Evolutionary conservation across 139 green algal species (phyloP).

Genomic region (Chlamydomonas sphaeroides): DNA sequence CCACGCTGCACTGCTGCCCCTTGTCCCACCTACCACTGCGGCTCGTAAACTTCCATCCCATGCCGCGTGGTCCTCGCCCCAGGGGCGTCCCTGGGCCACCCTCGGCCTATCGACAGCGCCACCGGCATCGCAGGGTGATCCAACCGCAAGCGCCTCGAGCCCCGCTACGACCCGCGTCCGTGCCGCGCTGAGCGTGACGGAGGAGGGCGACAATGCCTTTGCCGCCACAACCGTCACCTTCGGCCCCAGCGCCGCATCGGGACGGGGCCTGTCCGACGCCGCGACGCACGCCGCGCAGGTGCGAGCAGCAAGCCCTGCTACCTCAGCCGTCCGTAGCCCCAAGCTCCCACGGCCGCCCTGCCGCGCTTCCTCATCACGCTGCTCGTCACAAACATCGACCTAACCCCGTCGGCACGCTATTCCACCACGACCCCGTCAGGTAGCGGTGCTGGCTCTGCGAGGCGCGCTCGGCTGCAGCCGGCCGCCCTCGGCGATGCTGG

Average conservation of each 20-base stretch:
- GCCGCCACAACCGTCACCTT: conserved; percentile 1
- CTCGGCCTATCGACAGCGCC: no score
- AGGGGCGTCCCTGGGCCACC: no score
- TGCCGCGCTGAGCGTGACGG: no score
- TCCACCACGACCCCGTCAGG: no score
- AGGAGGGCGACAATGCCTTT: neutral
- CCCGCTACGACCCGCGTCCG: no score
- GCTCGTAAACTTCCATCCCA: no score
- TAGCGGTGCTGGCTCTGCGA: conserved; percentile 19
- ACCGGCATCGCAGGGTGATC: no score
- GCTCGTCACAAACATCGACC: neutral
- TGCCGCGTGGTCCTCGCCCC: no score
- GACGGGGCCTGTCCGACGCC: neutral
- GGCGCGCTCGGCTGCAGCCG: neutral
- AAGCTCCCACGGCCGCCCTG: neutral
- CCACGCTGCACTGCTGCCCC: no score
- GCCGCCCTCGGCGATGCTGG: conserved; percentile 12
- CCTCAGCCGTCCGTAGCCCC: neutral
- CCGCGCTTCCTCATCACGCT: neutral
- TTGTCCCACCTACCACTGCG: no score
- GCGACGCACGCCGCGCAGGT: neutral
- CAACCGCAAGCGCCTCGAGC: no score
- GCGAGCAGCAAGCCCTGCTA: neutral
- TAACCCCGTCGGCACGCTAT: neutral
- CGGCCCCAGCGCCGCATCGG: no score